phyloP scores from a whole-genome alignment of 441 rosid species.

The Brassica hybrid region DNA sequence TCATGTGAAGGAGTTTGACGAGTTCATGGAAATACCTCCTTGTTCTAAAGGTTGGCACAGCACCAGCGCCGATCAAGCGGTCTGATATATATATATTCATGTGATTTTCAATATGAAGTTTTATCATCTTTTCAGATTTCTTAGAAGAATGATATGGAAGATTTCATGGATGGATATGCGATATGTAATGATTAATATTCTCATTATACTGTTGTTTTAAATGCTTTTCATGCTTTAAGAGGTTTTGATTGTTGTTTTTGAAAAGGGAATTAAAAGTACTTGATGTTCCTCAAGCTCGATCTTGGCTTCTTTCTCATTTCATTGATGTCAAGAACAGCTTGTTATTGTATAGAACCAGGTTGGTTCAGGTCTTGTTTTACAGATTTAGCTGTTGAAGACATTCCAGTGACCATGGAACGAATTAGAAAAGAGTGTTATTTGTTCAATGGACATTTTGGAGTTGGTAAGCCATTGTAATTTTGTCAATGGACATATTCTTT shows the following conservation, averaged over 20 bases:
- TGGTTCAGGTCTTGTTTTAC: conserved; percentile 93
- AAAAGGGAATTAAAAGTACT: background rate
- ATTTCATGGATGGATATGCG: background rate
- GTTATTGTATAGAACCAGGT: conserved; percentile 90
- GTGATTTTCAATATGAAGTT: conserved; percentile 2
- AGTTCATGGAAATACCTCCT: conserved; percentile 89
- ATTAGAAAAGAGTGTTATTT: no score
- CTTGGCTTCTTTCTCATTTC: background rate
- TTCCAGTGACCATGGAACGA: conserved; percentile 61
- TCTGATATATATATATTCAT: conserved; percentile 17
- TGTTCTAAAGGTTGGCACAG: conserved; percentile 97
- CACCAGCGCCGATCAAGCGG: conserved; percentile 46
- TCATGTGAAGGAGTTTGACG: conserved; percentile 93
- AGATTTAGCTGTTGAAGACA: conserved; percentile 60
- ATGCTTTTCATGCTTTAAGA: conserved; percentile 9
- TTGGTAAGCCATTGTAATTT: conserved; percentile 2
- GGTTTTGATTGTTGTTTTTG: background rate
- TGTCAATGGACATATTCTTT: conserved; percentile 10
- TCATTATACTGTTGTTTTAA: conserved; percentile 5
- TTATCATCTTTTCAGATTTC: conserved; percentile 5
- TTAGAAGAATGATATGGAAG: background rate
- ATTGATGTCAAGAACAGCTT: conserved; percentile 76
- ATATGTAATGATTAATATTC: conserved; percentile 22
- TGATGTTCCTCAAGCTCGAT: background rate
- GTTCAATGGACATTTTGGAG: no score